A percentile compares a stretch with the other conserved stretches of the same genome.
Conservation (phyloP, 257 asterid species). For the Solanum microdontum region DNA sequence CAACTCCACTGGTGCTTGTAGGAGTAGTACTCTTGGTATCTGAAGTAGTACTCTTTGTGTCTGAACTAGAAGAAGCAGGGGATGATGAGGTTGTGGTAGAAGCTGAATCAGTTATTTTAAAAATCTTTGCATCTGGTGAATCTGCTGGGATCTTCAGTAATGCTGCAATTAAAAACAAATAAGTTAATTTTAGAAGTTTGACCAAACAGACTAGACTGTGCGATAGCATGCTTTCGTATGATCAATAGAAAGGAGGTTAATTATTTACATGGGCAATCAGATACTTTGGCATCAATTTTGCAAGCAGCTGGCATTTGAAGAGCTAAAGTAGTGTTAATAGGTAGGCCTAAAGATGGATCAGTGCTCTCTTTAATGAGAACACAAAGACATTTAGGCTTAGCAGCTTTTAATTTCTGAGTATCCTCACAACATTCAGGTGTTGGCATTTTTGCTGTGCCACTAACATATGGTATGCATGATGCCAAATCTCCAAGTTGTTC, state of each 20-base stretch:
- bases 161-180: slow-evolving; percentile 16
- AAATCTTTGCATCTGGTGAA: slow-evolving; percentile 59
- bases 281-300: slow-evolving; percentile 48
- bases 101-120: slow-evolving; percentile 30
- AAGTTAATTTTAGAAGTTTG: too few species aligned
- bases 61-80: slow-evolving; percentile 20
- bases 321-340: slow-evolving; percentile 57
- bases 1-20: slow-evolving; percentile 11
- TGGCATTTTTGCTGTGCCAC: slow-evolving; percentile 48
- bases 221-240: not conserved
- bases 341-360: slow-evolving; percentile 51
- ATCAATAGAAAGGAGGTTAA: not conserved
- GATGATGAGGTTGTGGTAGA: slow-evolving; percentile 22
- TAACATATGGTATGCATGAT: slow-evolving; percentile 52
- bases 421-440: slow-evolving; percentile 44
- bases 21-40: slow-evolving; percentile 1
- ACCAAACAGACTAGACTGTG: not conserved
- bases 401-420: slow-evolving; percentile 29
- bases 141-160: slow-evolving; percentile 44
- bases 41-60: slow-evolving; percentile 11
- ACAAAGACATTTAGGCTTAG: slow-evolving; percentile 58
- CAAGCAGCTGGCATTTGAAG: slow-evolving; percentile 54
- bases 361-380: slow-evolving; percentile 61
- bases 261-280: slow-evolving; percentile 48
- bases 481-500: slow-evolving; percentile 43